Conservation (phyloP, 2,329 filamentous ascomycete species). For the Talaromyces sp. region DNA sequence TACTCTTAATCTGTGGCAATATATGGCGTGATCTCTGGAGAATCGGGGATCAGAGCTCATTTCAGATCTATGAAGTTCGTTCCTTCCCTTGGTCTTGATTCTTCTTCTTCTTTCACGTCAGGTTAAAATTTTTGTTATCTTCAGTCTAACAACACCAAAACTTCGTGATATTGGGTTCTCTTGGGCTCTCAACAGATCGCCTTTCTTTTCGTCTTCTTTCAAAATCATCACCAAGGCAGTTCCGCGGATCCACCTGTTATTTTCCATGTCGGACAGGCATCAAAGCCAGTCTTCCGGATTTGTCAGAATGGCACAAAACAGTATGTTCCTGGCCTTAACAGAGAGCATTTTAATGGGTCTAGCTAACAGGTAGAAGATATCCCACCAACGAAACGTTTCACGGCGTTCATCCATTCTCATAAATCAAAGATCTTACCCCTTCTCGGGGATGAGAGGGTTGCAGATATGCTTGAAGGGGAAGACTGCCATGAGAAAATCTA, state of each 20-base stretch:
- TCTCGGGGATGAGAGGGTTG: too few species aligned
- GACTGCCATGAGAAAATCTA: not conserved
- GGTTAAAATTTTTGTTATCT: not conserved
- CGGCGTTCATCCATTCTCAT: fast-evolving
- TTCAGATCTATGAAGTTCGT: not conserved
- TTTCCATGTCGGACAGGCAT: too few species aligned
- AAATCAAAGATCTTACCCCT: not conserved
- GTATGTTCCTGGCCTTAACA: too few species aligned
- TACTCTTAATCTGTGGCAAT: not conserved
- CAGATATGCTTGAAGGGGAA: too few species aligned
- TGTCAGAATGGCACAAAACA: too few species aligned
- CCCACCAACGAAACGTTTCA: too few species aligned
- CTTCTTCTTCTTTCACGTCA: not conserved
- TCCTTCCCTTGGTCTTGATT: not conserved
- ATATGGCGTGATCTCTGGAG: not conserved
- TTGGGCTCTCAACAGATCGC: too few species aligned
- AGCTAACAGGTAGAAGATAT: too few species aligned
- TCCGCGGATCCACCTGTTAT: too few species aligned
- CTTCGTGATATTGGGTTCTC: not conserved
- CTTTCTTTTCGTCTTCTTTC: not conserved
- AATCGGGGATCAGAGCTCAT: not conserved
- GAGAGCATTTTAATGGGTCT: too few species aligned
- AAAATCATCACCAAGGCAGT: not conserved
- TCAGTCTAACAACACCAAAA: not conserved
- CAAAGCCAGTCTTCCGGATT: too few species aligned